Evolutionary conservation across 2,329 filamentous ascomycete species (phyloP).

Genomic region (Pyricularia pennisetigena): DNA sequence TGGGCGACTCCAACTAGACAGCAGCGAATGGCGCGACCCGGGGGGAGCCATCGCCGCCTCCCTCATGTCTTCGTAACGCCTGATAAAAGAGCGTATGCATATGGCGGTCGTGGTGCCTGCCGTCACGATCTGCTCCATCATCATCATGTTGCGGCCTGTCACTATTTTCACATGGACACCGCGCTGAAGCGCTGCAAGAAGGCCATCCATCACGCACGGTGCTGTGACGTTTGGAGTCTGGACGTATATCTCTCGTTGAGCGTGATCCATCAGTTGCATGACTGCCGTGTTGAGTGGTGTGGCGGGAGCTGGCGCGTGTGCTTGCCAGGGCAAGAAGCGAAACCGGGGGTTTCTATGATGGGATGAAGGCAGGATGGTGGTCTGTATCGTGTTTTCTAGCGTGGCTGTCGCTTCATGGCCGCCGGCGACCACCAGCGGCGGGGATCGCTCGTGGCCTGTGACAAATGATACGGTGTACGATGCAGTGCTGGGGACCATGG

Average conservation of each 20-base stretch:
- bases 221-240: slow-evolving; percentile 74
- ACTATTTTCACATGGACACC: slow-evolving; percentile 60
- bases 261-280: slow-evolving; percentile 48
- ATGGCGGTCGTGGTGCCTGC: slow-evolving; percentile 63
- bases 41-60: slow-evolving; percentile 12
- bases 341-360: slow-evolving; percentile 62
- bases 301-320: slow-evolving; percentile 33
- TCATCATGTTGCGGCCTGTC: slow-evolving; percentile 62
- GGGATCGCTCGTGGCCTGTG: background rate
- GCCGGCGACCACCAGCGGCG: slow-evolving; percentile 2
- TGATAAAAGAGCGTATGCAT: slow-evolving; percentile 50
- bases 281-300: slow-evolving; percentile 62
- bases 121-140: slow-evolving; percentile 72
- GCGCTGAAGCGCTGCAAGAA: slow-evolving; percentile 51
- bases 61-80: slow-evolving; percentile 33
- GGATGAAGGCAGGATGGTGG: slow-evolving; percentile 62
- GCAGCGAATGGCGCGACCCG: background rate
- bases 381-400: slow-evolving; percentile 17
- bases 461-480: background rate
- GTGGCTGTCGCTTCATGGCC: slow-evolving; percentile 14
- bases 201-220: slow-evolving; percentile 47
- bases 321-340: slow-evolving; percentile 45
- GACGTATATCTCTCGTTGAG: slow-evolving; percentile 51
- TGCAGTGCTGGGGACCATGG: background rate
- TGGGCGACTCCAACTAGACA: background rate